phyloP scores from a whole-genome alignment of 2,329 filamentous ascomycete species.

The Sporothrix dimorphospora region DNA sequence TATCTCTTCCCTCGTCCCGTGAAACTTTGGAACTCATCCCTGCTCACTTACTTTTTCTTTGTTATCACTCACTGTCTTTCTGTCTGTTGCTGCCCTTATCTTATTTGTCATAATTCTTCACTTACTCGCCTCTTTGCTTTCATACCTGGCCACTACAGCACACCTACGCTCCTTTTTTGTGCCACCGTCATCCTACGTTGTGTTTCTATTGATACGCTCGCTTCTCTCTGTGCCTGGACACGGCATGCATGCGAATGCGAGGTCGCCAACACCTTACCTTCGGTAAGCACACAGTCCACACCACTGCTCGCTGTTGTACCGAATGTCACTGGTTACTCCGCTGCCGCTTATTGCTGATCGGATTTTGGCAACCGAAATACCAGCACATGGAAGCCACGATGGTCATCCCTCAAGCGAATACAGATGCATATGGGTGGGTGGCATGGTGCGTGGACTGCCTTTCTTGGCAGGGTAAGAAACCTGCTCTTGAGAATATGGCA shows the following conservation, averaged over 20 bases:
- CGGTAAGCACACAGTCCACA: not conserved
- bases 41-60: not conserved
- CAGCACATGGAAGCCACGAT: not conserved
- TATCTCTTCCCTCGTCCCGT: not conserved
- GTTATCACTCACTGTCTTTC: not conserved
- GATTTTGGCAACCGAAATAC: not conserved
- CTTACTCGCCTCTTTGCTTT: not conserved
- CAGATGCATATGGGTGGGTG: not conserved
- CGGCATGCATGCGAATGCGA: not conserved
- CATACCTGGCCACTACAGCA: not conserved
- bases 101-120: not conserved
- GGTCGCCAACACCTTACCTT: not conserved
- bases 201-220: not conserved
- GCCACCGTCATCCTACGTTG: not conserved
- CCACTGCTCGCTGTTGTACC: not conserved
- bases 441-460: not conserved
- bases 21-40: not conserved
- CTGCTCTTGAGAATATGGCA: not conserved
- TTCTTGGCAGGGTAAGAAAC: not conserved
- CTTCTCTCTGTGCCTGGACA: conserved; percentile 2
- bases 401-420: not conserved
- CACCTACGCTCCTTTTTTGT: not conserved
- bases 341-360: not conserved
- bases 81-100: not conserved
- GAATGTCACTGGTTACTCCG: not conserved